Conservation (phyloP, 805 yeast genomes). For the Barnettozyma sucrosica region DNA sequence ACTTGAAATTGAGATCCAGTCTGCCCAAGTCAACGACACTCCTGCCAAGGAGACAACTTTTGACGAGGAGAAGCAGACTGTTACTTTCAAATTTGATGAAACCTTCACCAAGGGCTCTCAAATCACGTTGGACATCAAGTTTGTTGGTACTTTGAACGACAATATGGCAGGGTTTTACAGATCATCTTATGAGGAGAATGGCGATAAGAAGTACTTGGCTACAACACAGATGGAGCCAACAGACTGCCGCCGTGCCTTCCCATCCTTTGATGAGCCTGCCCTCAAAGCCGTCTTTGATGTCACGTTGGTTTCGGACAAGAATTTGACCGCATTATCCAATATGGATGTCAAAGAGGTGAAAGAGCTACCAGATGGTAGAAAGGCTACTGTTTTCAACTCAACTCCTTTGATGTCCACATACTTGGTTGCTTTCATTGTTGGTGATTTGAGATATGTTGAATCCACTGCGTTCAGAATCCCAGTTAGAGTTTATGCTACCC, state of each 20-base stretch:
- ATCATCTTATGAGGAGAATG: slow-evolving; percentile 57
- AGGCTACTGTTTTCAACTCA: slow-evolving; percentile 59
- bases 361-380: slow-evolving; percentile 37
- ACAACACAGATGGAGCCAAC: slow-evolving; percentile 86
- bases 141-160: slow-evolving; percentile 61
- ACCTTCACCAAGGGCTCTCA: slow-evolving; percentile 33
- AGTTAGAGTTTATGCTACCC: slow-evolving; percentile 75
- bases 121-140: slow-evolving; percentile 43
- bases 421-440: slow-evolving; percentile 76
- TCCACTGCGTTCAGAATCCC: slow-evolving; percentile 62
- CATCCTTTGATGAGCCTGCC: slow-evolving; percentile 81
- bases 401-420: slow-evolving; percentile 84
- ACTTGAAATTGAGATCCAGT: slow-evolving; percentile 56
- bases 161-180: slow-evolving; percentile 83
- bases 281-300: slow-evolving; percentile 69
- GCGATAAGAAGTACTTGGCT: slow-evolving; percentile 64
- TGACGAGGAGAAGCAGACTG: slow-evolving; percentile 55
- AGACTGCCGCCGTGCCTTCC: slow-evolving; percentile 83
- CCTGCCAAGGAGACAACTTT: slow-evolving; percentile 34
- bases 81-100: slow-evolving; percentile 51
- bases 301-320: slow-evolving; percentile 49
- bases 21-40: slow-evolving; percentile 35
- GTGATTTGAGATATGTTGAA: slow-evolving; percentile 73
- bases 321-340: slow-evolving; percentile 58
- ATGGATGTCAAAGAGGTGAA: slow-evolving; percentile 56